Conservation (phyloP, 2,329 filamentous ascomycete genomes). For the Diaporthe batatas region DNA sequence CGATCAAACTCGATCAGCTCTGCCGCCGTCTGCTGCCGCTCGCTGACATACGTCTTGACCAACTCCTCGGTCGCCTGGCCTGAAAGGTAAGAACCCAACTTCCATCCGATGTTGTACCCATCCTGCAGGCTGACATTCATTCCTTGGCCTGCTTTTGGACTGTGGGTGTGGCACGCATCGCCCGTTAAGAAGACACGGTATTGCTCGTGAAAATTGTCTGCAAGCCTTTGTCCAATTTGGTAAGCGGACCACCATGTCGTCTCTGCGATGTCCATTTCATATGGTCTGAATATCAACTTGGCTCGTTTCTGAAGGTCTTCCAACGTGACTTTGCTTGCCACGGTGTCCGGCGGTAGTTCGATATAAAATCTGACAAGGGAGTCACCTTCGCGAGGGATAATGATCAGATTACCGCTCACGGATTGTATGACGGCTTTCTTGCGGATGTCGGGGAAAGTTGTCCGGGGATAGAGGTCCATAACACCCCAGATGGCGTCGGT, state of each 20-base stretch:
- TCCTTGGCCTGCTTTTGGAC: conserved; percentile 75
- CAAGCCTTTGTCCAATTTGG: conserved; percentile 71
- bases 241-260: conserved; percentile 76
- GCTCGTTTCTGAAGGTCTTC: conserved; percentile 67
- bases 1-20: conserved; percentile 74
- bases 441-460: conserved; percentile 73
- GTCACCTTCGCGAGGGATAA: conserved; percentile 73
- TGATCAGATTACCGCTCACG: conserved; percentile 66
- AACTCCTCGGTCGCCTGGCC: conserved; percentile 58
- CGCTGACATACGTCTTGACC: conserved; percentile 66
- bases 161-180: conserved; percentile 76
- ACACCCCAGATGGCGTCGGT: conserved; percentile 70
- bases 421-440: conserved; percentile 69
- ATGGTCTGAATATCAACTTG: conserved; percentile 66
- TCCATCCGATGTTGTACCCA: conserved; percentile 74
- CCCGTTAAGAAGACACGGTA: conserved; percentile 72
- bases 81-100: conserved; percentile 63
- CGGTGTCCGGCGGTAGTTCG: conserved; percentile 64
- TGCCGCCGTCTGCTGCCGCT: conserved; percentile 64
- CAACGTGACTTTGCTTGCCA: conserved; percentile 64
- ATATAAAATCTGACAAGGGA: conserved; percentile 73
- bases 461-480: conserved; percentile 68
- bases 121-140: conserved; percentile 74
- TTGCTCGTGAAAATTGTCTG: conserved; percentile 69
- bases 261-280: conserved; percentile 65